Evolutionary conservation across 2,329 filamentous ascomycete species (phyloP).

Genomic region (Pseudogymnoascus sp.): DNA sequence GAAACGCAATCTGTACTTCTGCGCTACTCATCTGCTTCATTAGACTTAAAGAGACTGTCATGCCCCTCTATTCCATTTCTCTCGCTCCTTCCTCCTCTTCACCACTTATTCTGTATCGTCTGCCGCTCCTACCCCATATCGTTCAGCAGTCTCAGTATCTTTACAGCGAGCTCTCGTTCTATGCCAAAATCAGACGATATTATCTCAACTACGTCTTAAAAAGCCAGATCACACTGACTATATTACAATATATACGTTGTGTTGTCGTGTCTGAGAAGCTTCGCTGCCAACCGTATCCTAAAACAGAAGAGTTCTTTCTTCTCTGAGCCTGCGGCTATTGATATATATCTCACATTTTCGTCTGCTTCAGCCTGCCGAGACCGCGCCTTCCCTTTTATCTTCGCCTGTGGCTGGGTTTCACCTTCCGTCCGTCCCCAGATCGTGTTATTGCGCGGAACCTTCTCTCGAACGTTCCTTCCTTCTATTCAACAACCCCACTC

Average conservation of each 20-base stretch:
- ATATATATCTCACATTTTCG: background rate
- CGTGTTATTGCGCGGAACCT: background rate
- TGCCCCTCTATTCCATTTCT: background rate
- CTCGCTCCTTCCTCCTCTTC: background rate
- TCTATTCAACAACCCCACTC: background rate
- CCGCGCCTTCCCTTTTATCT: background rate
- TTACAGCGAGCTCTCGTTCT: background rate
- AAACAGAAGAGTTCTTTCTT: background rate
- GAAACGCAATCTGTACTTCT: background rate
- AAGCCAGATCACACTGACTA: background rate
- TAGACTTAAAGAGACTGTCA: background rate
- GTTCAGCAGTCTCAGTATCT: background rate
- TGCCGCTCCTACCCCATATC: background rate
- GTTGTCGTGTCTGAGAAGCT: background rate
- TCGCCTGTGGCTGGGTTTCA: background rate
- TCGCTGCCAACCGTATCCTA: background rate
- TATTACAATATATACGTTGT: background rate
- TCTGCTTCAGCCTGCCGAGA: background rate
- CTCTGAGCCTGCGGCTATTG: background rate
- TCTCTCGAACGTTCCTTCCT: conserved; percentile 7
- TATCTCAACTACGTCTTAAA: background rate
- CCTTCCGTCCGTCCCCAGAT: background rate
- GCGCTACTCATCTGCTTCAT: background rate
- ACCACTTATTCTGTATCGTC: background rate
- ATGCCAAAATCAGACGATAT: background rate